A percentile compares a stretch with the other conserved stretches of the same genome.
phyloP scores from a whole-genome alignment of 2,329 filamentous ascomycete species.

The Lasiodiplodia sp. region DNA sequence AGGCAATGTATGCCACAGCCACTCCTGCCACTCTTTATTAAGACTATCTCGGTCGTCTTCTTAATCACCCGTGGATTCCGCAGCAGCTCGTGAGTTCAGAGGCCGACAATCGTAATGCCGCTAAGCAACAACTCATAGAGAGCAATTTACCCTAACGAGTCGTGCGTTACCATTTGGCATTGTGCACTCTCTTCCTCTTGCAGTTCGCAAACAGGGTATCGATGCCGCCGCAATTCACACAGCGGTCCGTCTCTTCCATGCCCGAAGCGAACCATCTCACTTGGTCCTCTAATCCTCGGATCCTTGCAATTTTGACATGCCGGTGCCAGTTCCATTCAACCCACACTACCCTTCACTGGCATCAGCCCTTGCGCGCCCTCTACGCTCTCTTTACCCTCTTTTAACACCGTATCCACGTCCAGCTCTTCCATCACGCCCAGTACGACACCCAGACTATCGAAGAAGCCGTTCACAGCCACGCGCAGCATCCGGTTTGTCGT shows the following conservation, averaged over 20 bases:
- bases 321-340: not conserved
- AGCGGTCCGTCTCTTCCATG: not conserved
- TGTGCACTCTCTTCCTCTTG: not conserved
- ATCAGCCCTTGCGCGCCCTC: slow-evolving; percentile 64
- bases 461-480: slow-evolving; percentile 94
- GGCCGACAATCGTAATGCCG: not conserved
- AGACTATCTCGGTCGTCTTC: not conserved
- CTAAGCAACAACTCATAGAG: not conserved
- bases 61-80: not conserved
- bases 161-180: not conserved
- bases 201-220: not conserved
- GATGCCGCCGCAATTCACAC: not conserved
- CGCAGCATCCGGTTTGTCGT: slow-evolving; percentile 96
- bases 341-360: slow-evolving; percentile 17
- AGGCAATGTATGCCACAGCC: not conserved
- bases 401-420: slow-evolving; percentile 79
- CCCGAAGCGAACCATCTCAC: not conserved
- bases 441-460: slow-evolving; percentile 86
- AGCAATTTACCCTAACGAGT: not conserved
- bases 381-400: slow-evolving; percentile 49
- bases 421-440: slow-evolving; percentile 89
- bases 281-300: not conserved
- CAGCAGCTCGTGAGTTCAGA: not conserved
- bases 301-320: not conserved
- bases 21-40: not conserved